Evolutionary conservation across 805 yeast species (phyloP).

Genomic region (Tetrapisispora iriomotensis): DNA sequence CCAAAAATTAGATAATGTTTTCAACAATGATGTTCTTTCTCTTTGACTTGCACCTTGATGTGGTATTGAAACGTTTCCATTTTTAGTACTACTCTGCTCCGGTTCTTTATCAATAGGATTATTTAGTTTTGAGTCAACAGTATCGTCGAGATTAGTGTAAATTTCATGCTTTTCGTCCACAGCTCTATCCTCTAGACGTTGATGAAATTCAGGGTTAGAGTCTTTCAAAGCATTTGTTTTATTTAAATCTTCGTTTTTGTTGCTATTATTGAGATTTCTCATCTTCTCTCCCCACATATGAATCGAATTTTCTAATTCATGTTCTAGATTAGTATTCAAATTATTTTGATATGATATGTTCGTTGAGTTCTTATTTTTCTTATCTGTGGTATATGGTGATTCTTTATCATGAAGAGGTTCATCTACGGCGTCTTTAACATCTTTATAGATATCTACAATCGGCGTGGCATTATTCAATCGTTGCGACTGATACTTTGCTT

Average conservation of each 20-base stretch:
- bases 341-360: not conserved
- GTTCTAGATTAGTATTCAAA: conserved; percentile 19
- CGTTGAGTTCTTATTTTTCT: not conserved
- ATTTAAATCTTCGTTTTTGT: not conserved
- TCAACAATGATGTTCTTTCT: conserved; percentile 70
- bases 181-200: too few species aligned
- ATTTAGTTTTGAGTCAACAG: too few species aligned
- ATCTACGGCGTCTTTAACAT: conserved; percentile 80
- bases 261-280: conserved; percentile 14
- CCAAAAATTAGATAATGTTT: conserved; percentile 85
- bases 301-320: conserved; percentile 25
- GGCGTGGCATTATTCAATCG: conserved; percentile 74
- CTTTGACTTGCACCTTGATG: not conserved
- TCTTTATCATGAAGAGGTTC: conserved; percentile 33
- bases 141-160: too few species aligned
- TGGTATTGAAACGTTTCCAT: conserved; percentile 33
- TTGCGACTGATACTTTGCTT: conserved; percentile 51
- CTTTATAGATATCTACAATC: conserved; percentile 80
- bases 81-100: conserved; percentile 11
- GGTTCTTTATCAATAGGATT: not conserved
- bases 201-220: too few species aligned
- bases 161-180: too few species aligned
- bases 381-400: conserved; percentile 4
- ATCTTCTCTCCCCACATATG: conserved; percentile 25
- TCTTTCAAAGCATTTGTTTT: too few species aligned